phyloP scores from a whole-genome alignment of 306 rosid species.

The Prosopis cineraria region DNA sequence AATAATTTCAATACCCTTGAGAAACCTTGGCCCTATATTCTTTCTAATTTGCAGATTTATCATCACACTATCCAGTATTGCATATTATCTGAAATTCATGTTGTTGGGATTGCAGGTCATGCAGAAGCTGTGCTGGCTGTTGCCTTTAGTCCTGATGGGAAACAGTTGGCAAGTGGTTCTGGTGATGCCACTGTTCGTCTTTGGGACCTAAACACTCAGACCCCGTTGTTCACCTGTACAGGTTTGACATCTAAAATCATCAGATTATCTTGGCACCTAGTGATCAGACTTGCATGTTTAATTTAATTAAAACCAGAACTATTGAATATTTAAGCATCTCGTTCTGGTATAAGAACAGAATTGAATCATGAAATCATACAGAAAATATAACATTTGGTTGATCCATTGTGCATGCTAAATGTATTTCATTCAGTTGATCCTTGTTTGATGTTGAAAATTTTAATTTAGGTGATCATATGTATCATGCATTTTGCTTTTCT shows the following conservation, averaged over 20 bases:
- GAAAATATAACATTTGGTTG: not conserved
- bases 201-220: constrained; percentile 93
- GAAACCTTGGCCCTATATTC: not conserved
- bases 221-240: constrained; percentile 82
- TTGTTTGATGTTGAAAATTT: constrained; percentile 1
- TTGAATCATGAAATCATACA: not conserved
- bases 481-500: not conserved
- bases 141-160: constrained; percentile 95
- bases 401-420: constrained; percentile 16
- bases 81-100: constrained; percentile 8
- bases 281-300: constrained; percentile 1
- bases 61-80: not conserved
- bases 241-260: constrained; percentile 54
- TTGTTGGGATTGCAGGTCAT: constrained; percentile 62
- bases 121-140: constrained; percentile 81
- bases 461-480: not conserved
- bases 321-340: constrained; percentile 1
- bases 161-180: constrained; percentile 92
- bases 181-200: constrained; percentile 90
- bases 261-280: constrained; percentile 26
- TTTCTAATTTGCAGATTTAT: not conserved
- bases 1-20: no score
- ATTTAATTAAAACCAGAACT: constrained; percentile 14
- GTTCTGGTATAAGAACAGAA: not conserved
- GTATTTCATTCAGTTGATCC: constrained; percentile 14